Conservation (phyloP, 2,329 filamentous ascomycete species). For the Botryotinia narcissicola region DNA sequence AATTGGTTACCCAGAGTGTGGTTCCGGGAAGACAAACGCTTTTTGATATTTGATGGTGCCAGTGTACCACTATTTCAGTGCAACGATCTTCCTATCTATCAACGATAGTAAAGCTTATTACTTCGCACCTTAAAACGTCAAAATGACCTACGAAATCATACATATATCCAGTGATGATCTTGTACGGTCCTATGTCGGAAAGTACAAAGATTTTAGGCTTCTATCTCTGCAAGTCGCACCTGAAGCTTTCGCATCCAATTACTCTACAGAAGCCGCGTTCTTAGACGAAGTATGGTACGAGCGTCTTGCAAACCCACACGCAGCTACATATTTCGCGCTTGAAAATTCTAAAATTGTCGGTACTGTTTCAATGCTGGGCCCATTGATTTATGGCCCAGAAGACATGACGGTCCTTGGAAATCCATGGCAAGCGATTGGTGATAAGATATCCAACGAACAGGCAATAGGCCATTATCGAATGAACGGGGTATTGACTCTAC, state of each 20-base stretch:
- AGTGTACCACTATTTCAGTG: not conserved
- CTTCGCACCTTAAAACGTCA: not conserved
- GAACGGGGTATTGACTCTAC: constrained; percentile 42
- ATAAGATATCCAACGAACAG: not conserved
- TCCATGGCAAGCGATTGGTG: constrained; percentile 25
- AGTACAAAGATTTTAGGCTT: constrained; percentile 34
- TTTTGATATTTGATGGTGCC: not conserved
- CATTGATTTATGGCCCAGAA: constrained; percentile 30
- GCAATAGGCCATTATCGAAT: constrained; percentile 37
- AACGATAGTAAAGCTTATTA: not conserved
- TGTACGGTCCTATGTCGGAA: constrained; percentile 26
- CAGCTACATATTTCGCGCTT: constrained; percentile 40
- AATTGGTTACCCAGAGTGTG: not conserved
- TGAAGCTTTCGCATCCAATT: constrained; percentile 42
- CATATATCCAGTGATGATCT: constrained; percentile 30
- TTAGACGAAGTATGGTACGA: constrained; percentile 40
- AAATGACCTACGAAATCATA: constrained; percentile 33
- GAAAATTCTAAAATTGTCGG: constrained; percentile 36
- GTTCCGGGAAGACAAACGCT: not conserved
- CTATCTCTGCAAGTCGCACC: constrained; percentile 31
- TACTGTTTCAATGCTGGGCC: constrained; percentile 39
- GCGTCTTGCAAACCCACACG: constrained; percentile 40
- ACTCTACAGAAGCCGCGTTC: constrained; percentile 40
- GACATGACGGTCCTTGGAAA: constrained; percentile 22
- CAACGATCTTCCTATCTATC: not conserved